Conservation (phyloP, 179 eudicot species). For the Carnegiea gigantea region DNA sequence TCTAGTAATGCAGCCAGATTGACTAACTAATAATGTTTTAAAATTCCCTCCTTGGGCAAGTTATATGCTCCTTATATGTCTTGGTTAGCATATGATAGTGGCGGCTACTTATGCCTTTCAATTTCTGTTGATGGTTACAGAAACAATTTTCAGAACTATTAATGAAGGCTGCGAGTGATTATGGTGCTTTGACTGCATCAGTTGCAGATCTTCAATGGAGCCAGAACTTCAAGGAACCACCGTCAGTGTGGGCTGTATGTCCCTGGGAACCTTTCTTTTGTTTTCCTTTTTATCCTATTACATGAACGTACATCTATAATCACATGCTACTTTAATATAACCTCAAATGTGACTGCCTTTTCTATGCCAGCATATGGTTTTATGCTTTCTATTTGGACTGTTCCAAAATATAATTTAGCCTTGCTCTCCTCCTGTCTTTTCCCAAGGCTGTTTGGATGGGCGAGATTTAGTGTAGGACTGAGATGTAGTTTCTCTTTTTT, state of each 20-base stretch:
- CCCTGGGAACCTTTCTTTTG: neutral
- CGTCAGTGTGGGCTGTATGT: constrained; percentile 96
- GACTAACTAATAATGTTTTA: neutral
- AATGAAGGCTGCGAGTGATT: constrained; percentile 99
- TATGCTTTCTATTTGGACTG: constrained; percentile 2
- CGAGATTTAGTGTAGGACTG: too few relatives aligned
- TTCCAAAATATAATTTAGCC: too few relatives aligned
- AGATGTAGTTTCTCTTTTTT: too few relatives aligned
- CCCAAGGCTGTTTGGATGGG: neutral
- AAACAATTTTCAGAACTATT: constrained; percentile 93
- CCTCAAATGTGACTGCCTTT: neutral
- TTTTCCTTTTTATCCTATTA: neutral
- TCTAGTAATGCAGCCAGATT: neutral
- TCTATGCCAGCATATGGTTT: neutral
- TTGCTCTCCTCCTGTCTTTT: neutral
- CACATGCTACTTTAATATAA: neutral
- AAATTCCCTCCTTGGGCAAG: neutral
- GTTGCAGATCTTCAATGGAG: constrained; percentile 96
- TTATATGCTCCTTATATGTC: neutral
- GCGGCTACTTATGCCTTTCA: constrained; percentile 6
- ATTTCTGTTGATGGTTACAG: constrained; percentile 38
- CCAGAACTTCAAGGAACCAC: constrained; percentile 95
- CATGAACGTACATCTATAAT: neutral
- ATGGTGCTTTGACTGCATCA: constrained; percentile 89
- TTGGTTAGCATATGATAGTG: neutral